Base-by-base conservation (phyloP, 345 rosid genomes). In the Anastatica hierochuntica region DNA sequence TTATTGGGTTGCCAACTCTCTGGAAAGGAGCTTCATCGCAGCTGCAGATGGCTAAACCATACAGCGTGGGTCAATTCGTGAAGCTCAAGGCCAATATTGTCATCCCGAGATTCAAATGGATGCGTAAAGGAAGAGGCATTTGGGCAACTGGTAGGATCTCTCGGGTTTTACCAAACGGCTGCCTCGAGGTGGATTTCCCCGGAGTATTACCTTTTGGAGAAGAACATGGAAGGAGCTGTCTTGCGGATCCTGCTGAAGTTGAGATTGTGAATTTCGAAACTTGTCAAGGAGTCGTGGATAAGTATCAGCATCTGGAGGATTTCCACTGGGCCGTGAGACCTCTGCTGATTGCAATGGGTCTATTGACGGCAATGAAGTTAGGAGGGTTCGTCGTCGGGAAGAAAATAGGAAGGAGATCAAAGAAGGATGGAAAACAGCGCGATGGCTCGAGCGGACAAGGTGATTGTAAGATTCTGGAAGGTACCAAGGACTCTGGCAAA, bases 301-400 rank as follows among this genome's bases (percentile, higher is more conserved):
- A 85, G 43, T 92, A 81, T 64, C 78, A 85, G 59, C 98, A 92
- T 73, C 83, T 92, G 2, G 96, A 92, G 76, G 95, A 92, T 68
- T 73, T 81, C 45, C 98, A 88, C 65, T 92, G 96, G 98, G 79
- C 80, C 14, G 88, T 88, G 37, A 88, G 96, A 66, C 98, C 96
- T 8, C 68, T 84, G 43, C 62, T 88, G 46, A 71, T 85, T 53
- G 86, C 86, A 1, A 46, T 81, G 46, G 83, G 94, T 45, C 53
- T 92, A 2, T 73, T 92, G 41, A 74, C 94, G 18, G 79, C 83
- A 1, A 59, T 81, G 76, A 83, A 74, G 77, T 19, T 83, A n/a
- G n/a, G n/a, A 3, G 96, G 95, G 10, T 14, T 69, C 44, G 74
- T 64, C 10, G 67, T 73, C 0, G 75, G 85, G 33, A 76, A 62